Percentiles rank a stretch among this genome's conserved stretches.
phyloP scores from a whole-genome alignment of 108 stramenopile species.

The Nannochloropsis salina region DNA sequence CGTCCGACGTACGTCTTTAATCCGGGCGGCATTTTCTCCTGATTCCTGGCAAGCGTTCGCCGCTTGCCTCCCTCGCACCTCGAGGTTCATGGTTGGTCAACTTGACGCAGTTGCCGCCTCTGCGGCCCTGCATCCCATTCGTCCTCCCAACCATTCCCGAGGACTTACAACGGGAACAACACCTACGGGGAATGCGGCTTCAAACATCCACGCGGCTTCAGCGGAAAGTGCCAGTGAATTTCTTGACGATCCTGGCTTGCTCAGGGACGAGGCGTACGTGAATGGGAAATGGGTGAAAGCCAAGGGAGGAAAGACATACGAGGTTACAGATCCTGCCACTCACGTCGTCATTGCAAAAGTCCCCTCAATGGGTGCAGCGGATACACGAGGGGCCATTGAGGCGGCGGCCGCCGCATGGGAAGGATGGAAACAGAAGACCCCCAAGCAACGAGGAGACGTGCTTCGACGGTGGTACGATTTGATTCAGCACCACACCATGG shows the following conservation, averaged over 20 bases:
- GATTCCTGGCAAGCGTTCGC: too few species aligned
- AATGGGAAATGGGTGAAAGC: conserved; percentile 42
- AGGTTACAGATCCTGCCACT: conserved; percentile 47
- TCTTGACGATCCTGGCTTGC: conserved; percentile 22
- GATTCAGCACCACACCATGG: conserved; percentile 33
- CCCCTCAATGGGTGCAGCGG: conserved; percentile 30
- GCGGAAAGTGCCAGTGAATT: conserved; percentile 1
- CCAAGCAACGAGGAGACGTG: conserved; percentile 46
- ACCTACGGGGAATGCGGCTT: not conserved
- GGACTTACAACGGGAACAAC: not conserved
- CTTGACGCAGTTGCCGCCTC: not conserved
- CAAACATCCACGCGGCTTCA: not conserved
- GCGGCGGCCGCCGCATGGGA: conserved; percentile 38
- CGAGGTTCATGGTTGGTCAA: too few species aligned
- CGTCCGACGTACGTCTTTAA: too few species aligned
- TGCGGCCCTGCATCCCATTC: not conserved
- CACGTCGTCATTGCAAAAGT: conserved; percentile 35
- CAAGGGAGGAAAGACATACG: conserved; percentile 28
- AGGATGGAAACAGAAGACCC: conserved; percentile 41
- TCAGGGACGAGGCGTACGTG: conserved; percentile 33
- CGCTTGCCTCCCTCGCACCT: too few species aligned
- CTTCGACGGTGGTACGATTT: conserved; percentile 35
- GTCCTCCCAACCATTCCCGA: not conserved
- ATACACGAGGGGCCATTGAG: conserved; percentile 30
- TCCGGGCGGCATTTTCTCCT: too few species aligned